Conservation (phyloP, 305 asterid species). For the Fraxinus platypoda region DNA sequence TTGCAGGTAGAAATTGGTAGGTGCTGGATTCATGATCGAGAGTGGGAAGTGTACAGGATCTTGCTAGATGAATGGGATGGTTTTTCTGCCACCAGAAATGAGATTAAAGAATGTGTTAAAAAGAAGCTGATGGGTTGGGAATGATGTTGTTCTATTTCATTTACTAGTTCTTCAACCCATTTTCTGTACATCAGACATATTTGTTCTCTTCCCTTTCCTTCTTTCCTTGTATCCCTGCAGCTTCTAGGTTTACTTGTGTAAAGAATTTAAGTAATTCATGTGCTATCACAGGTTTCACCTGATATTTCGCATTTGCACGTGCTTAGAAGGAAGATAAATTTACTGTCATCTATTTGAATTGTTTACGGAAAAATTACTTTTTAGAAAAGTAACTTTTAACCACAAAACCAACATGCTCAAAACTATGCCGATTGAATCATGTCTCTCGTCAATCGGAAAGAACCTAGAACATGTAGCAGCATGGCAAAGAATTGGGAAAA, state of each 20-base stretch:
- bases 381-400: not conserved
- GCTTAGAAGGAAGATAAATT: not conserved
- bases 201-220: not conserved
- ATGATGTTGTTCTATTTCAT: slow-evolving; percentile 23
- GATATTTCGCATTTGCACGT: not conserved
- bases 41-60: slow-evolving; percentile 75
- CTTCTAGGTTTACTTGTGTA: slow-evolving; percentile 23
- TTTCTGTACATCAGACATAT: slow-evolving; percentile 24
- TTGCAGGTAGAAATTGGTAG: slow-evolving; percentile 67
- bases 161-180: slow-evolving; percentile 17
- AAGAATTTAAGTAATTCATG: not conserved
- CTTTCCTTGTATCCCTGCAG: not conserved
- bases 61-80: slow-evolving; percentile 53
- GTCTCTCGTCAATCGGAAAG: not conserved
- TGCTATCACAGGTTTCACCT: not conserved
- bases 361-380: not conserved
- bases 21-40: slow-evolving; percentile 49
- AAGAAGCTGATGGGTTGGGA: slow-evolving; percentile 75
- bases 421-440: not conserved
- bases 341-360: not conserved
- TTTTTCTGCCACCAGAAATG: slow-evolving; percentile 34
- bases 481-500: not conserved
- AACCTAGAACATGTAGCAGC: not conserved
- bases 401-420: not conserved
- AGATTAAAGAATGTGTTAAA: slow-evolving; percentile 48